Base-by-base conservation (phyloP, 495 filamentous ascomycete species). In the Trichoderma asperelloides region DNA sequence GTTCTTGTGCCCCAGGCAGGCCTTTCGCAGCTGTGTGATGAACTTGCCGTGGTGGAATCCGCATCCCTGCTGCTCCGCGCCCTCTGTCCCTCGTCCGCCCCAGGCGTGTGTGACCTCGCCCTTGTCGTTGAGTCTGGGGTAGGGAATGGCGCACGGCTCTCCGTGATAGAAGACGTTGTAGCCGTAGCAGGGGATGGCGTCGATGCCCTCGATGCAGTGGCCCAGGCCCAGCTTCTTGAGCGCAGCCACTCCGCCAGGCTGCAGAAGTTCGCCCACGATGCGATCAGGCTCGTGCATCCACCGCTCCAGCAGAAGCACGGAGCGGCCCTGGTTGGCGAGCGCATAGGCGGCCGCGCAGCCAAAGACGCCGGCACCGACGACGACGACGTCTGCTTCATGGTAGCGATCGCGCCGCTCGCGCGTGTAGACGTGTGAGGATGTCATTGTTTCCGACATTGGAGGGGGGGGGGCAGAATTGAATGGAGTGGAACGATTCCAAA, bases 211-310 rank as follows among this genome's bases (percentile, higher is more conserved):
- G 18, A 98, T 80, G 73, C 93, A 97, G 68, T 91, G 85, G 57
- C 76, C 76, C 64, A 98, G 77, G 8, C 96, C 96, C 65, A 98
- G 79, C 70, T 89, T 86, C 72, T 88, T 83, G 69, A 98, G 81
- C 23, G 96, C 93, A 55, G 82, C 78, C 47, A 96, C 88, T 51
- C 95, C 95, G 39, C 95, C 95, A 4, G 95, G 95, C 75, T 98
- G 95, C 73, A 98, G 78, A 68, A 98, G 78, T 80, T 98, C 95
- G 66, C 95, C 95, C 25, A 98, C 93, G 72, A 98, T 98, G 66
- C 95, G 88, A 80, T 98, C 92, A 15, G 95, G 95, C 79, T 97
- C 91, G 78, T 94, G 93, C 75, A 97, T 80, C 76, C 89, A 94
- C 69, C 82, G 82, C 78, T 98, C 95, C 25, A 98, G 85, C 63